Base-by-base conservation (phyloP, 108 stramenopile genomes). In the Nitzschia sp. region DNA sequence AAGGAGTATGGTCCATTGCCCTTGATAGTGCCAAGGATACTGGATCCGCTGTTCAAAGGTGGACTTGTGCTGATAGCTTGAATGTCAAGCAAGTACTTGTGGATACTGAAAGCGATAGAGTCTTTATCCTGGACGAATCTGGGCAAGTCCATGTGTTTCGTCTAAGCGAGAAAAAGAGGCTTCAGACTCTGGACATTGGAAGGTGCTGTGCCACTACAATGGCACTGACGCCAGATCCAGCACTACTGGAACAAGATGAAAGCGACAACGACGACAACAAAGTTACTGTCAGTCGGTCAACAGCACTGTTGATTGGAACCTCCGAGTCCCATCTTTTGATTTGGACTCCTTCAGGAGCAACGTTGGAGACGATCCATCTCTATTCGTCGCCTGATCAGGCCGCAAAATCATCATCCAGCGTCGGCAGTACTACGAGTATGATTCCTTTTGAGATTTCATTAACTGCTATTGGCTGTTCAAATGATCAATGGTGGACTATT, bases 171-270 rank as follows among this genome's bases (percentile, higher is more conserved):
- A 19, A 51, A 51, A 51, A 51, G 21, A 19, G 11, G 21, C 21
- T 51, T 4, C 49, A 51, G 5, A 4, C 49, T 19, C 11, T 51
- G 4, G 49, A 19, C 21, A 19, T 51, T 4, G 21, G 21, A 4
- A 19, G 49, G 4, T 51, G 18, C 4, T 4, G 5, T 17, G n/a
- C 49, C 11, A n/a, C 49, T 17, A 51, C 49, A 8, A 51, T 51
- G 49, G 49, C 49, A 21, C 21, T 51, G 49, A 23, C 49, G 49
- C n/a, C n/a, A n/a, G n/a, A n/a, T n/a, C n/a, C n/a, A n/a, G n/a
- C n/a, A n/a, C n/a, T n/a, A n/a, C n/a, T n/a, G n/a, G n/a, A 51
- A 17, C 49, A 51, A n/a, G 49, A 21, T 51, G 13, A 21, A 4
- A 5, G 18, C 19, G 49, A n/a, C 4, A 19, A 51, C 4, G 49